A percentile compares a stretch with the other conserved stretches of the same genome.
Conservation (phyloP, 2,329 filamentous ascomycete species). For the Fusarium ramigenum region DNA sequence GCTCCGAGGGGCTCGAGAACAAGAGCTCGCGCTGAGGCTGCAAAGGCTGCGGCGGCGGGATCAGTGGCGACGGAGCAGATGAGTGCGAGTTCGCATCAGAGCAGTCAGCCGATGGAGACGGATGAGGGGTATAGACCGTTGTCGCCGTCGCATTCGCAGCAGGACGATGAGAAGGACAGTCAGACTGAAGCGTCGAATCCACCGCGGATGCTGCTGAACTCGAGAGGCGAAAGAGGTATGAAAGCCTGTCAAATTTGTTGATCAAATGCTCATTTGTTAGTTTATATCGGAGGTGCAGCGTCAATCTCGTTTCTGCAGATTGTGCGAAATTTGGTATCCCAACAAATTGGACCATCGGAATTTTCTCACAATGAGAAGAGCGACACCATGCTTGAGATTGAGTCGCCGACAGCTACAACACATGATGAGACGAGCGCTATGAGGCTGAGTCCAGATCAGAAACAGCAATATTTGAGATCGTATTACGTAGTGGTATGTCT, state of each 20-base stretch:
- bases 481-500: constrained; percentile 33
- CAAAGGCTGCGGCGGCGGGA: constrained; percentile 6
- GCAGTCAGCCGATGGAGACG: constrained; percentile 5
- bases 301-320: constrained; percentile 64
- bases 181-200: constrained; percentile 29
- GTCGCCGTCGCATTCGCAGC: constrained; percentile 45
- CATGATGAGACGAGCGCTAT: neutral
- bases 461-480: constrained; percentile 17
- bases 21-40: constrained; percentile 27
- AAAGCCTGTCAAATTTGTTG: neutral
- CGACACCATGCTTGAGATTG: constrained; percentile 43
- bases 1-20: constrained; percentile 43
- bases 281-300: constrained; percentile 61
- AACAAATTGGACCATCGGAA: constrained; percentile 40
- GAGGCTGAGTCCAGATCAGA: neutral
- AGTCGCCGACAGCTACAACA: constrained; percentile 21
- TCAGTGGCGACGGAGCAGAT: neutral
- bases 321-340: constrained; percentile 39
- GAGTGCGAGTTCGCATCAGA: neutral
- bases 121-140: constrained; percentile 37
- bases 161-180: constrained; percentile 34
- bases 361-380: constrained; percentile 44
- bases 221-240: constrained; percentile 61
- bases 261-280: constrained; percentile 38
- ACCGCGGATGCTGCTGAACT: constrained; percentile 59